Conservation (phyloP, 1,284 basidiomycete genomes). For the Ceratobasidium sp. region DNA sequence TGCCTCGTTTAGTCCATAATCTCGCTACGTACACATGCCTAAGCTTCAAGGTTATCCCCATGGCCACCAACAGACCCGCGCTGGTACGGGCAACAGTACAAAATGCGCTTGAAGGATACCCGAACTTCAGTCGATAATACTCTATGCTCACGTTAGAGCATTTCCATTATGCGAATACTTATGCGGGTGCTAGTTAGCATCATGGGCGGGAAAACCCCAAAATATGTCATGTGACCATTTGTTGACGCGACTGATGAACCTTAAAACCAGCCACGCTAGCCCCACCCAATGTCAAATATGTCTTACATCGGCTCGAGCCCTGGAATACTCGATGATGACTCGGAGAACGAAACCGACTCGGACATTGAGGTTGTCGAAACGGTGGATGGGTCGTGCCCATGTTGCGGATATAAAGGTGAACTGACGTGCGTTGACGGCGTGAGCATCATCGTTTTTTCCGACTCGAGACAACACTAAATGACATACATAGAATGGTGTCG, state of each 20-base stretch:
- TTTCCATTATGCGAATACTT: no score
- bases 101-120: no score
- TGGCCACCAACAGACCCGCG: no score
- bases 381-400: background rate
- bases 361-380: background rate
- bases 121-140: no score
- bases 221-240: background rate
- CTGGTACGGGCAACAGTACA: no score
- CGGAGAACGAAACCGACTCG: background rate
- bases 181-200: no score
- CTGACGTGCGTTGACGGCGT: background rate
- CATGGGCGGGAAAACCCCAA: no score
- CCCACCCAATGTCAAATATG: background rate
- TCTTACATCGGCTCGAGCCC: background rate
- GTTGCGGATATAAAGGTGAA: conserved; percentile 6
- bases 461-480: background rate
- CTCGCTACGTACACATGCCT: no score
- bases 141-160: no score
- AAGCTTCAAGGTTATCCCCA: no score
- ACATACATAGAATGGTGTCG: background rate
- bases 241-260: background rate
- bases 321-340: background rate
- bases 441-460: background rate
- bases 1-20: no score
- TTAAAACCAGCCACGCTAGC: background rate